These are phyloP conservation scores for Fonsecaea pugnacius DNA, from an alignment of 2,329 filamentous ascomycete species.

Conservation along the genomic window DNA sequence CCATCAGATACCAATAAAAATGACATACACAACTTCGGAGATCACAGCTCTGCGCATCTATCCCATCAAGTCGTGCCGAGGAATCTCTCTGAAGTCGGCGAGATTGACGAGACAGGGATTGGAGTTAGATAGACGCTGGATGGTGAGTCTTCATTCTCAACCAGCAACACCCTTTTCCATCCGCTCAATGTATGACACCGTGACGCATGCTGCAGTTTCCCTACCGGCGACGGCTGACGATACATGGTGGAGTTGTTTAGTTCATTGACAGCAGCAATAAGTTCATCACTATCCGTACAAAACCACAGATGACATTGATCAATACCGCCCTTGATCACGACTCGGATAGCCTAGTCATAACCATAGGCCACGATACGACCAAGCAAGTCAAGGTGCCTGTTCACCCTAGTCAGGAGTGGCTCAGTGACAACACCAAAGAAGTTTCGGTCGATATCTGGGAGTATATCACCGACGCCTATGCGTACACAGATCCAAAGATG, in stretches of 20 bases:
- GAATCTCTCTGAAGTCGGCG: conserved; percentile 59
- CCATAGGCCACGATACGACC: conserved; percentile 40
- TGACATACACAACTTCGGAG: conserved; percentile 30
- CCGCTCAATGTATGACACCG: background rate
- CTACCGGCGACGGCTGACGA: conserved; percentile 12
- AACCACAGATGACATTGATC: conserved; percentile 67
- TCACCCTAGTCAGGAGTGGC: conserved; percentile 59
- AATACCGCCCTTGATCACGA: conserved; percentile 56
- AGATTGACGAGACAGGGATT: conserved; percentile 61
- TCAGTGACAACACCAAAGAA: conserved; percentile 57
- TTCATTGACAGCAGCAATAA: conserved; percentile 61
- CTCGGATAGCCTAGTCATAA: conserved; percentile 55
- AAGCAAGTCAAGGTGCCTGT: conserved; percentile 58
- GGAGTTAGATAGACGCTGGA: conserved; percentile 68
- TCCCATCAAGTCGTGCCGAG: conserved; percentile 70
- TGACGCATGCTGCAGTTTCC: background rate
- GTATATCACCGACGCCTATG: conserved; percentile 60
- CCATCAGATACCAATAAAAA: background rate
- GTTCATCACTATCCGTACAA: conserved; percentile 67
- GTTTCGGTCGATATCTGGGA: conserved; percentile 63
- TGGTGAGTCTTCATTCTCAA: conserved; percentile 44
- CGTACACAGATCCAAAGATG: conserved; percentile 55
- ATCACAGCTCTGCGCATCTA: conserved; percentile 58
- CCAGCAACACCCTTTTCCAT: background rate
- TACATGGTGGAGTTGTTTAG: conserved; percentile 8